phyloP scores from a whole-genome alignment of 2,329 filamentous ascomycete species.

The Zalaria sp. region DNA sequence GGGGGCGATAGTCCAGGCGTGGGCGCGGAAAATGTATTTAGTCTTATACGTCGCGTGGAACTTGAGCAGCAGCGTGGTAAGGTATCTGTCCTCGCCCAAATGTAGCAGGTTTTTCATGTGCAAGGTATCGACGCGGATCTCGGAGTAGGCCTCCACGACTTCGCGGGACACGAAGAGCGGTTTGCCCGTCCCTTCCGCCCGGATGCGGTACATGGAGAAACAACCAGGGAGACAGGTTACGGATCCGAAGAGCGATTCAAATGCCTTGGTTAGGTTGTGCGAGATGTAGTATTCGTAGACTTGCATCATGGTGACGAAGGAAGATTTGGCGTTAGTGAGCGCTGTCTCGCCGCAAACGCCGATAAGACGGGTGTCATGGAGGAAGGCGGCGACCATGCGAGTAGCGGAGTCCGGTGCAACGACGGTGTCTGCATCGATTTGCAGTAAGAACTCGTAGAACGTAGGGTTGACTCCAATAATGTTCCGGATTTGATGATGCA shows the following conservation, averaged over 20 bases:
- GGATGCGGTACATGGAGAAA: conserved; percentile 98
- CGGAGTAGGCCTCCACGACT: conserved; percentile 73
- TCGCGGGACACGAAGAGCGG: conserved; percentile 92
- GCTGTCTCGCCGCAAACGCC: conserved; percentile 91
- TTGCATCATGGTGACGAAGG: conserved; percentile 96
- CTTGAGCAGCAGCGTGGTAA: conserved; percentile 89
- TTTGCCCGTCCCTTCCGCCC: conserved; percentile 86
- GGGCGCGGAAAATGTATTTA: conserved; percentile 84
- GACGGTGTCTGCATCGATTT: conserved; percentile 95
- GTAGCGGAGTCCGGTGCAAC: conserved; percentile 81
- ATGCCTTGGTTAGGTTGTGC: conserved; percentile 91
- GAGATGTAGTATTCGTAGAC: conserved; percentile 99
- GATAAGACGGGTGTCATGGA: conserved; percentile 86
- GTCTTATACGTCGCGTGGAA: conserved; percentile 92
- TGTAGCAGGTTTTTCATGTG: conserved; percentile 99
- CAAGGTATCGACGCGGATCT: conserved; percentile 91
- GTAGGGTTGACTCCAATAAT: conserved; percentile 97
- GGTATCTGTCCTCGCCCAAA: conserved; percentile 90
- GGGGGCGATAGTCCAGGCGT: conserved; percentile 94
- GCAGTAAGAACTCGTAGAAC: conserved; percentile 92
- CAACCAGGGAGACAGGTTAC: conserved; percentile 97
- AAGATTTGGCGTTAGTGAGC: conserved; percentile 82
- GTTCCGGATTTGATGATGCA: conserved; percentile 97
- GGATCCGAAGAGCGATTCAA: conserved; percentile 91
- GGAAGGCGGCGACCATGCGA: conserved; percentile 80